Evolutionary conservation across 2,329 filamentous ascomycete species (phyloP), one percentile per base, ranked within the genome.

Genomic region (Monascus ruber): DNA sequence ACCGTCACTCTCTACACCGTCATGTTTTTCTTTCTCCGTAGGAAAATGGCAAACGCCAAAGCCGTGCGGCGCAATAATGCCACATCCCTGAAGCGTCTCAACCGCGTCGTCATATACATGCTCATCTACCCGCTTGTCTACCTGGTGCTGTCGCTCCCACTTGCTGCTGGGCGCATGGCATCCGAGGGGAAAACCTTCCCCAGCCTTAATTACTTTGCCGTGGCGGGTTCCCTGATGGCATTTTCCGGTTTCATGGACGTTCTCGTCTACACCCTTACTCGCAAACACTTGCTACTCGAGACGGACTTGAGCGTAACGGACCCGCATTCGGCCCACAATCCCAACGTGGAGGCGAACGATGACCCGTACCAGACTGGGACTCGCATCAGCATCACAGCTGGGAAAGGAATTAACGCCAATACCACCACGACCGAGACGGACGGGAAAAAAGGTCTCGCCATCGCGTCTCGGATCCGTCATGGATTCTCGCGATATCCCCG

Each of bases 61-160:
- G 48, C 46, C 32, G 56, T 62, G 9, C 54, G 50, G 17, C 52
- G 48, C 35, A 52, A 49, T 24, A 29, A 29, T 6, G 3, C 28
- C 10, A 59, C 62, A 26, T 57, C 53, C 34, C 42, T 64, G 6
- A 48, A 53, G 11, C 55, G 56, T 11, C 46, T 65, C 17, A 61
- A 59, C 35, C 60, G 63, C 24, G 63, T 66, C 24, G 60, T 64
- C 34, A 46, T 63, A 4, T 66, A 65, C 54, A 67, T 67, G 64
- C 60, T 67, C 42, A 59, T 67, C 32, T 67, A 66, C 40, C 64
- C 64, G 2, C 39, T 71, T 7, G 63, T 60, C 6, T 84, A 83
- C 53, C 70, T 73, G 2, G 56, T 79, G 7, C 44, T 76, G 36
- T 83, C 80, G 42, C 67, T 86, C 28, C 81, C 81, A 0, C 66